These are phyloP conservation scores for Plantago major DNA, from an alignment of 257 asterid genomes.

Conservation along the genomic window DNA sequence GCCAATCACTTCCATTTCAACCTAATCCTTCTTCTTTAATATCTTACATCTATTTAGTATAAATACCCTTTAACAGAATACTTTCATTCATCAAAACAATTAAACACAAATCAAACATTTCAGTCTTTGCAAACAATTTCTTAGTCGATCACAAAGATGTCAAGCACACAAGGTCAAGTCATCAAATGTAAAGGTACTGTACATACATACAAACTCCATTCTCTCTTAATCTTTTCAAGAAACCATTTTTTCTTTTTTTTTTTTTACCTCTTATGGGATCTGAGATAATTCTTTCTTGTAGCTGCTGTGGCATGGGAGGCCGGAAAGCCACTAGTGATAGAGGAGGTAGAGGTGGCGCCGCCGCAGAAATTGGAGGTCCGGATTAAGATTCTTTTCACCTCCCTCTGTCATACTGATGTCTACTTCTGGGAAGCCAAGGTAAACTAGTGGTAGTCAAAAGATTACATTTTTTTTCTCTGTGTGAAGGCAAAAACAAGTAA, in stretches of 20 bases:
- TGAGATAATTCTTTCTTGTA: slow-evolving; percentile 25
- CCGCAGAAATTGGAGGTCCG: slow-evolving; percentile 79
- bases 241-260: background rate
- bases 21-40: too few species aligned
- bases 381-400: slow-evolving; percentile 58
- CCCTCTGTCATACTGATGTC: slow-evolving; percentile 75
- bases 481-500: too few species aligned
- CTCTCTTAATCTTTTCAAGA: background rate
- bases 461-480: background rate
- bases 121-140: slow-evolving; percentile 3
- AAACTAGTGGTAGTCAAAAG: too few species aligned
- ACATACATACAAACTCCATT: too few species aligned
- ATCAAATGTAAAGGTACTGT: slow-evolving; percentile 72
- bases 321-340: slow-evolving; percentile 71
- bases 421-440: slow-evolving; percentile 89
- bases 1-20: too few species aligned
- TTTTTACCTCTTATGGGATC: background rate
- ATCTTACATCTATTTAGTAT: slow-evolving; percentile 5
- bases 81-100: background rate
- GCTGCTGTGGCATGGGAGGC: slow-evolving; percentile 69
- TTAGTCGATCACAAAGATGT: slow-evolving; percentile 27
- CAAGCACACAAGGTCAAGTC: slow-evolving; percentile 47
- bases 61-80: too few species aligned
- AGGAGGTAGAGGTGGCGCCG: slow-evolving; percentile 75
- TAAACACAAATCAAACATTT: background rate